Conservation (phyloP, 192 early-diverging fungal genomes). For the Spizellomyces punctatus region DNA sequence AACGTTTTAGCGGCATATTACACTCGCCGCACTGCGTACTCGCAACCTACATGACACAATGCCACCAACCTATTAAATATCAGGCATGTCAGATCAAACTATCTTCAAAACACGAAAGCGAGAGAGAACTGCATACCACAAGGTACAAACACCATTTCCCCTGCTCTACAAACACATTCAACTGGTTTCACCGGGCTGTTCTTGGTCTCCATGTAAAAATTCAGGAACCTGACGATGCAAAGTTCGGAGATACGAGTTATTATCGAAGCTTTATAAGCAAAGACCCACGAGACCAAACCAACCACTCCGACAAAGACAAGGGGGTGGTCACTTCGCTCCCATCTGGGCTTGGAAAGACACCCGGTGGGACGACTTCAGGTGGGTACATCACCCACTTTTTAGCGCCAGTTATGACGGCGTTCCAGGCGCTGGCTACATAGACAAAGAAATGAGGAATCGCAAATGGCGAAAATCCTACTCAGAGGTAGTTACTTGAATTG, state of each 20-base stretch:
- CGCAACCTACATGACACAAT: constrained; percentile 57
- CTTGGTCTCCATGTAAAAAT: constrained; percentile 58
- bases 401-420: constrained; percentile 67
- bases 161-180: constrained; percentile 66
- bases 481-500: constrained; percentile 51
- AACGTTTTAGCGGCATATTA: neutral
- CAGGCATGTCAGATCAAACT: neutral
- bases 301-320: constrained; percentile 71
- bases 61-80: constrained; percentile 63
- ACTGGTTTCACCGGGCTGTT: constrained; percentile 41
- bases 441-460: neutral
- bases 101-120: neutral
- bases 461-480: no score
- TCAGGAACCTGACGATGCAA: constrained; percentile 42
- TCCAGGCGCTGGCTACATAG: constrained; percentile 64
- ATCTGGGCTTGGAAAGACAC: constrained; percentile 66
- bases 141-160: constrained; percentile 74
- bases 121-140: constrained; percentile 35
- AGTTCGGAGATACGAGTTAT: neutral
- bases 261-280: no score
- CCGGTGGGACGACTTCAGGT: constrained; percentile 66
- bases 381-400: constrained; percentile 77
- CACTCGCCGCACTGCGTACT: no score
- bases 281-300: neutral
- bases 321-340: constrained; percentile 73